phyloP scores from a whole-genome alignment of 495 filamentous ascomycete genomes.

The Sporormia fimetaria region DNA sequence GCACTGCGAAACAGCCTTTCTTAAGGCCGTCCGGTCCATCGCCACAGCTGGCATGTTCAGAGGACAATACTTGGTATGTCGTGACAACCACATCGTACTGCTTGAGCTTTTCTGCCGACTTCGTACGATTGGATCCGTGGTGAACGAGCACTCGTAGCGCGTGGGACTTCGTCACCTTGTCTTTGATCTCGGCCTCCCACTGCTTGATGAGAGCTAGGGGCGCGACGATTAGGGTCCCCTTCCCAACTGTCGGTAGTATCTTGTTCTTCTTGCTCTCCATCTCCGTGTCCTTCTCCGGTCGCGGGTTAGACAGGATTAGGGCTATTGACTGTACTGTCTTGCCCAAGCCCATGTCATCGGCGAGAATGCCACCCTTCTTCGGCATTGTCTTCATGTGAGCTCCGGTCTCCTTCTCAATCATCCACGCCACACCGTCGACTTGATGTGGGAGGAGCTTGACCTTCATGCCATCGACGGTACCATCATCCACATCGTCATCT shows the following conservation, averaged over 20 bases:
- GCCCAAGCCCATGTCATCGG: conserved; percentile 79
- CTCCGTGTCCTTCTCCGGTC: conserved; percentile 43
- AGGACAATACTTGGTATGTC: conserved; percentile 88
- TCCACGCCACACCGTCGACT: conserved; percentile 84
- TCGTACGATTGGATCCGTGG: conserved; percentile 76
- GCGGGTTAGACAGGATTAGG: conserved; percentile 70
- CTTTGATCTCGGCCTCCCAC: conserved; percentile 86
- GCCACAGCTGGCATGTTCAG: conserved; percentile 63
- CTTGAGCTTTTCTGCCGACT: conserved; percentile 58
- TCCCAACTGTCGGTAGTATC: conserved; percentile 51
- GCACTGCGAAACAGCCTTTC: conserved; percentile 74
- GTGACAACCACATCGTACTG: conserved; percentile 94
- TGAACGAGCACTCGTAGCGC: conserved; percentile 72
- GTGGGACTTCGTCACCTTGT: conserved; percentile 58
- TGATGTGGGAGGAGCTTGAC: conserved; percentile 87
- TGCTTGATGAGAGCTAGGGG: conserved; percentile 91
- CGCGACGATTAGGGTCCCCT: conserved; percentile 83
- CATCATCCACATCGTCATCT: conserved; percentile 61
- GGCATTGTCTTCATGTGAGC: conserved; percentile 60
- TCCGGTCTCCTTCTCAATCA: conserved; percentile 79
- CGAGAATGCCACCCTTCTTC: conserved; percentile 76
- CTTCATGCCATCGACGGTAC: conserved; percentile 67
- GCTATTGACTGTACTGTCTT: conserved; percentile 77
- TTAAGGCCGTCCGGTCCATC: conserved; percentile 45
- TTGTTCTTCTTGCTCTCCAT: conserved; percentile 43